Evolutionary conservation across 805 yeast genomes (phyloP), one percentile per base, ranked within the genome.

Genomic region (Candida insectorum): DNA sequence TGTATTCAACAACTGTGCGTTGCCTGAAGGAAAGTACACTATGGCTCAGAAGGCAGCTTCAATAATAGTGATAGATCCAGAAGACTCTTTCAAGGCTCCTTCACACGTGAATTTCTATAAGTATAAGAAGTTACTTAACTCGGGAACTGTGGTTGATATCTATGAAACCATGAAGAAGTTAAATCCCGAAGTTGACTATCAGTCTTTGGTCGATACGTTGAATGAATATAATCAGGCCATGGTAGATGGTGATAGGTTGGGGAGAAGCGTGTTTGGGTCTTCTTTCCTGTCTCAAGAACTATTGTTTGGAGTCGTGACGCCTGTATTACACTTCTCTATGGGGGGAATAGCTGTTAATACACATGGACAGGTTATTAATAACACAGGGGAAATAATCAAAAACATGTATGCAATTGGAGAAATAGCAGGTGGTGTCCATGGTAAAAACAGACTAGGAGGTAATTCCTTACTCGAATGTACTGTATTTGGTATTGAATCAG

Each of bases 291-390:
- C 43, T 3, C 51, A 69, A 1, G 39, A 40, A 2, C 39, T 73
- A 4, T 75, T 59, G 47, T 68, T 65, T 34, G 81, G 79, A 4
- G 62, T 71, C 31, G 62, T 75, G 4, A 77, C 83, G 0, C 82
- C 82, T 4, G 81, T 75, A 5, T 68, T 79, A 21, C 85, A 79
- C 51, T 79, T 76, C 52, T 75, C 84, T 6, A 79, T 78, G 84
- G 86, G 87, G 15, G 86, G 87, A 28, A 73, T 77, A 3, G 68
- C 68, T 48, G 73, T 77, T 31, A 65, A 76, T 47, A 70, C 62
- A 15, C 42, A 63, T 19, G 60, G 73, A 0, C 69, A 65, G 32
- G 77, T 74, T 3, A 26, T 68, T 4, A 38, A 39, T 4, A 47
- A 55, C 26, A 44, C 59, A 20, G 47, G 53, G 12, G 36, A 52